phyloP scores from a whole-genome alignment of 306 rosid species.

The Mucuna pruriens region DNA sequence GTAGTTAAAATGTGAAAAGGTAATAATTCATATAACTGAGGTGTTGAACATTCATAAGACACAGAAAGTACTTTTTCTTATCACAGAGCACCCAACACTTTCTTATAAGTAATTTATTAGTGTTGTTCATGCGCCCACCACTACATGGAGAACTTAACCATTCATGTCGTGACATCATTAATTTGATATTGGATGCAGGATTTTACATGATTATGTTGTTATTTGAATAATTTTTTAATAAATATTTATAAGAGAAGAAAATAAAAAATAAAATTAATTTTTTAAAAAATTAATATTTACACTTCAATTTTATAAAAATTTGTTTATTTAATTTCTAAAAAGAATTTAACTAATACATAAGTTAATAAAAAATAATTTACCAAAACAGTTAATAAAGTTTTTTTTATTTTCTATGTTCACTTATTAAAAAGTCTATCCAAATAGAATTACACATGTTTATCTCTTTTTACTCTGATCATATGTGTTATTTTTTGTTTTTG shows the following conservation, averaged over 20 bases:
- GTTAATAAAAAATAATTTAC: too few relatives aligned
- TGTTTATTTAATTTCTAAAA: too few relatives aligned
- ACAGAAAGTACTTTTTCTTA: neutral
- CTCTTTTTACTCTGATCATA: neutral
- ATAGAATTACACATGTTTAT: neutral
- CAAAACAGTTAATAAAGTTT: too few relatives aligned
- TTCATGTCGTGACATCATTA: neutral
- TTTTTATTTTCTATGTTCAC: too few relatives aligned
- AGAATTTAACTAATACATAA: too few relatives aligned
- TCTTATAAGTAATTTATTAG: neutral
- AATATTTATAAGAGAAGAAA: too few relatives aligned
- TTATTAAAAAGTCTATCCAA: neutral
- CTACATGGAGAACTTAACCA: neutral
- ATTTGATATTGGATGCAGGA: neutral
- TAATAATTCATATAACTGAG: neutral
- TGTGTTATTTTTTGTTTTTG: too few relatives aligned
- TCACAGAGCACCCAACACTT: neutral
- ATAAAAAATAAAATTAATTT: too few relatives aligned
- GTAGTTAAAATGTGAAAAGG: neutral
- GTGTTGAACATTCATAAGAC: neutral
- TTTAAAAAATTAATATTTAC: too few relatives aligned
- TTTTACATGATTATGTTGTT: neutral
- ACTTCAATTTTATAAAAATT: neutral
- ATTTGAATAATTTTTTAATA: too few relatives aligned
- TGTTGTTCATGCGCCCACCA: constrained; percentile 1